These are phyloP conservation scores for Tarenaya hassleriana DNA, from an alignment of 345 rosid species.

Conservation along the genomic window DNA sequence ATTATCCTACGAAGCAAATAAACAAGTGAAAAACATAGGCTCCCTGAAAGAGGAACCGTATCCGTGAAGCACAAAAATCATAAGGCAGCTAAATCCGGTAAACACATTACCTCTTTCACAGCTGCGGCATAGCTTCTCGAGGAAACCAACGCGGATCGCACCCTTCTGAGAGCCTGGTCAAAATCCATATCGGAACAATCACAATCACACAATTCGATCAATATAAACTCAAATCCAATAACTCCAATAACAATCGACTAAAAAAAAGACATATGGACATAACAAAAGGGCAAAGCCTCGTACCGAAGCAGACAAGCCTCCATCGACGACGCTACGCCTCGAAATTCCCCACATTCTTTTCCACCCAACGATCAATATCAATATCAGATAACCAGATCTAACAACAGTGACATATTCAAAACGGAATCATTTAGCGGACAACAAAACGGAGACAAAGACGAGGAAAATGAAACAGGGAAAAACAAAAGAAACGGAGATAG, in stretches of 20 bases:
- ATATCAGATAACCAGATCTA: constrained; percentile 16
- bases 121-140: constrained; percentile 60
- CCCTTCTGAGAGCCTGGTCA: constrained; percentile 33
- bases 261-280: background rate
- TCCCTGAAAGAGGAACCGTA: background rate
- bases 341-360: constrained; percentile 54
- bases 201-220: constrained; percentile 7
- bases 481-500: background rate
- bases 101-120: constrained; percentile 49
- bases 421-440: background rate
- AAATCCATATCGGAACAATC: constrained; percentile 10
- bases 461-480: constrained; percentile 6
- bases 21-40: background rate
- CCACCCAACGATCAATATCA: constrained; percentile 4
- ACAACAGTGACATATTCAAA: background rate
- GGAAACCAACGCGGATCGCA: constrained; percentile 43
- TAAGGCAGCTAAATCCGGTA: background rate
- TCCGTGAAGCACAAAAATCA: background rate
- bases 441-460: background rate
- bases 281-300: background rate
- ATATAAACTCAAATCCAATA: background rate
- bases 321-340: constrained; percentile 42
- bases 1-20: constrained; percentile 3
- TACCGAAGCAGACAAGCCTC: constrained; percentile 34
- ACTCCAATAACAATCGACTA: constrained; percentile 10